phyloP scores from a whole-genome alignment of 106 monocot genomes.

The Acorus calamus region DNA sequence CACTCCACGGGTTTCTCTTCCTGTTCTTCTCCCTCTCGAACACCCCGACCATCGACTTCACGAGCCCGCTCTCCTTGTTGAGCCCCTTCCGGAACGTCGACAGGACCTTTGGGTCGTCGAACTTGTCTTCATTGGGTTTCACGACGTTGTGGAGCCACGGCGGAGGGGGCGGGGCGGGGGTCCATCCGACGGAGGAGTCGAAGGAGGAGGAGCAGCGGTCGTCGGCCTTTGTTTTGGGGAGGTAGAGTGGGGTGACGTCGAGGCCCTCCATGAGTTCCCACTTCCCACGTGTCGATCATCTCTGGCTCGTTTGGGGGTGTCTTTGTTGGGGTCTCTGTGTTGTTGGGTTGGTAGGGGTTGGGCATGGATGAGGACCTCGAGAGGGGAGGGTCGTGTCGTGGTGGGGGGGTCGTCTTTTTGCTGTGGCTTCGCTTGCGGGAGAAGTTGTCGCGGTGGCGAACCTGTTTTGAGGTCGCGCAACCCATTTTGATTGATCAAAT shows the following conservation, averaged over 20 bases:
- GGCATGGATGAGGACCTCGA: no score
- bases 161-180: neutral
- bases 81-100: constrained; percentile 9
- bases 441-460: no score
- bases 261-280: constrained; percentile 52
- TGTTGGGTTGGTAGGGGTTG: no score
- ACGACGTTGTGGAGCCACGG: neutral
- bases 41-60: neutral
- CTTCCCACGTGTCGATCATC: constrained; percentile 32
- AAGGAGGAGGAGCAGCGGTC: constrained; percentile 42
- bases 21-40: no score
- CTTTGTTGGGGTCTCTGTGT: constrained; percentile 16
- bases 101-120: constrained; percentile 20
- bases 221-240: constrained; percentile 4
- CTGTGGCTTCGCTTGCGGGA: no score
- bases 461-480: no score
- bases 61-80: neutral
- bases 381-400: no score
- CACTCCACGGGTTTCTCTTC: no score
- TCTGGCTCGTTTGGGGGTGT: constrained; percentile 53
- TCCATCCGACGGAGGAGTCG: neutral
- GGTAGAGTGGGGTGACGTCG: constrained; percentile 24
- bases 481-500: no score
- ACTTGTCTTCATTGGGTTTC: constrained; percentile 5
- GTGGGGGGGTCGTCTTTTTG: no score